These are phyloP conservation scores for Ustilago sp. DNA, from an alignment of 1,284 basidiomycete genomes.

Conservation along the genomic window DNA sequence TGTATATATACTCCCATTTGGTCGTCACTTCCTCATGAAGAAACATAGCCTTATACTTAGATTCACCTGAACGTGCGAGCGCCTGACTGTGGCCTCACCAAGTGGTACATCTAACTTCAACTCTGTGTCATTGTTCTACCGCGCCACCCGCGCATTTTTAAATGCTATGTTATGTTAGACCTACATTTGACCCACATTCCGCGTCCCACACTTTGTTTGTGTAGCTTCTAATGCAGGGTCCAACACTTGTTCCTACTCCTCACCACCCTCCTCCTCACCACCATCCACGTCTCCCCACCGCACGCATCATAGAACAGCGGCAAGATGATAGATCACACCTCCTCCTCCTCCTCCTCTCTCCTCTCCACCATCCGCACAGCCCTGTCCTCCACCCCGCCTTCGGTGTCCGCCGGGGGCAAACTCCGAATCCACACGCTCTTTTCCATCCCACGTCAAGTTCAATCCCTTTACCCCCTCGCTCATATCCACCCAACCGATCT, in stretches of 20 bases:
- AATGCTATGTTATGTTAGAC: no score
- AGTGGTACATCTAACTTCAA: no score
- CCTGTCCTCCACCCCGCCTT: slow-evolving; percentile 29
- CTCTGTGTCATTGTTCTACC: background rate
- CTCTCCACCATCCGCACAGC: slow-evolving; percentile 31
- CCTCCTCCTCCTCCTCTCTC: slow-evolving; percentile 25
- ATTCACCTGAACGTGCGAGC: no score
- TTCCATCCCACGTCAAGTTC: slow-evolving; percentile 57
- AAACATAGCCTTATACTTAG: no score
- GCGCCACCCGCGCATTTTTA: background rate
- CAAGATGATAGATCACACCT: slow-evolving; percentile 8
- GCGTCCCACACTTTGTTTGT: no score
- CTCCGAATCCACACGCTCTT: slow-evolving; percentile 59
- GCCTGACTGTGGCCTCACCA: no score
- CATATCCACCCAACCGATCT: slow-evolving; percentile 56
- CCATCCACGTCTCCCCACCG: background rate
- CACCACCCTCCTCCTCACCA: background rate
- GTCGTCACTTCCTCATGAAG: no score
- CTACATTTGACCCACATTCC: no score
- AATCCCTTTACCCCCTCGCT: slow-evolving; percentile 64
- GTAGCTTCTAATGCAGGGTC: slow-evolving; percentile 2
- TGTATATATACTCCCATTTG: no score
- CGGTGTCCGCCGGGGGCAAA: slow-evolving; percentile 32
- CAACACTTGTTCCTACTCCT: background rate
- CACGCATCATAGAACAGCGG: background rate